Conservation (phyloP, 1,139 yeast species). For the Debaryomyces subglobosus region DNA sequence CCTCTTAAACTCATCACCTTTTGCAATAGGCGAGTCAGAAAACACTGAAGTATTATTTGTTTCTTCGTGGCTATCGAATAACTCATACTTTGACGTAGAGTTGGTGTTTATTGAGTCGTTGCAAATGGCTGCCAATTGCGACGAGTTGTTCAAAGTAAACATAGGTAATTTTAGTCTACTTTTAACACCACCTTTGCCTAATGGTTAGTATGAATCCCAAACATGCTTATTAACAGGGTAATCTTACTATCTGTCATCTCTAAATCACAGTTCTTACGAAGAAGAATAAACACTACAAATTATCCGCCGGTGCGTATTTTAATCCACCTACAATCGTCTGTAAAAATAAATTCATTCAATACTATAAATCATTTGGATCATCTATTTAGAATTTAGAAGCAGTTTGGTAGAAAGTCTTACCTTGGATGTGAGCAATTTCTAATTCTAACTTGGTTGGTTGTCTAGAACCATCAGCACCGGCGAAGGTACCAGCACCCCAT, state of each 20-base stretch:
- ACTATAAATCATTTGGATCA: background rate
- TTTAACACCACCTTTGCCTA: background rate
- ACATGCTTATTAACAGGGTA: background rate
- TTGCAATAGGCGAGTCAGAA: background rate
- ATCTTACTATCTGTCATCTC: background rate
- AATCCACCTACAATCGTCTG: background rate
- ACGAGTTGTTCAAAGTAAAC: background rate
- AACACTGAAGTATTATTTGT: background rate
- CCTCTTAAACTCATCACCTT: background rate
- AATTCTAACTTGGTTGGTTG: slow-evolving; percentile 67
- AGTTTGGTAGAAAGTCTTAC: slow-evolving; percentile 58
- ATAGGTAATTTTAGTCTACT: background rate
- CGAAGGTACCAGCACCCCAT: slow-evolving; percentile 87
- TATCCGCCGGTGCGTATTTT: background rate
- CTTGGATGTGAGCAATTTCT: slow-evolving; percentile 65
- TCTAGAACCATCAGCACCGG: slow-evolving; percentile 82
- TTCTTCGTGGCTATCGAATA: background rate
- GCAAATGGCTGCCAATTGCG: background rate
- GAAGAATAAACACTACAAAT: background rate
- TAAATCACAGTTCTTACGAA: background rate
- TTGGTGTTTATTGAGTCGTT: background rate
- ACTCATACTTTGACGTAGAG: background rate
- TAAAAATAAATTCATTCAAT: background rate
- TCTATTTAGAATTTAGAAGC: slow-evolving; percentile 26
- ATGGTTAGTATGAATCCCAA: background rate